These are phyloP conservation scores for Litchi chinensis DNA, from an alignment of 345 rosid genomes.

Conservation along the genomic window DNA sequence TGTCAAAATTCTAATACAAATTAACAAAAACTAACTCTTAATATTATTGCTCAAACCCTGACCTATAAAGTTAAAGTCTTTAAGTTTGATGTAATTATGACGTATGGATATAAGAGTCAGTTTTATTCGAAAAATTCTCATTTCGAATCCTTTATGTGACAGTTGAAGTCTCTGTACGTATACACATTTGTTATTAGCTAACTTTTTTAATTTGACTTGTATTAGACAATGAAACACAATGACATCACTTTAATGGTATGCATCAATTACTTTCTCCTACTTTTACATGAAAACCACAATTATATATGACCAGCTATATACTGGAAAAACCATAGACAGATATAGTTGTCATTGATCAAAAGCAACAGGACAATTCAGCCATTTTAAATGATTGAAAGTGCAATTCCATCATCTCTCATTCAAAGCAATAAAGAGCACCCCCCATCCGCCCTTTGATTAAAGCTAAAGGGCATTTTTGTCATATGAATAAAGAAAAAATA, in stretches of 20 bases:
- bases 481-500: slow-evolving; percentile 29
- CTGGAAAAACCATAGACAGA: not conserved
- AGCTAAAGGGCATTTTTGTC: slow-evolving; percentile 57
- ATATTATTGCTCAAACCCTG: not conserved
- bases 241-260: not conserved
- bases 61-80: not conserved
- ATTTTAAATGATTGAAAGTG: slow-evolving; percentile 49
- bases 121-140: no score
- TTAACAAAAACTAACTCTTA: no score
- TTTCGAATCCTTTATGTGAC: no score
- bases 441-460: slow-evolving; percentile 44
- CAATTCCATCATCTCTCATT: slow-evolving; percentile 50
- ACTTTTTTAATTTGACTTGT: no score
- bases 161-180: no score
- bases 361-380: slow-evolving; percentile 41
- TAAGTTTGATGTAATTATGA: no score
- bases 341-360: slow-evolving; percentile 30
- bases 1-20: no score
- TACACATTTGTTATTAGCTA: no score
- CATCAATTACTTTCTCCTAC: slow-evolving; percentile 16
- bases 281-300: not conserved
- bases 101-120: not conserved
- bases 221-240: not conserved
- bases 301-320: not conserved
- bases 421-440: slow-evolving; percentile 49